Evolutionary conservation across 106 monocot genomes (phyloP).

Genomic region (Allium sativum): DNA sequence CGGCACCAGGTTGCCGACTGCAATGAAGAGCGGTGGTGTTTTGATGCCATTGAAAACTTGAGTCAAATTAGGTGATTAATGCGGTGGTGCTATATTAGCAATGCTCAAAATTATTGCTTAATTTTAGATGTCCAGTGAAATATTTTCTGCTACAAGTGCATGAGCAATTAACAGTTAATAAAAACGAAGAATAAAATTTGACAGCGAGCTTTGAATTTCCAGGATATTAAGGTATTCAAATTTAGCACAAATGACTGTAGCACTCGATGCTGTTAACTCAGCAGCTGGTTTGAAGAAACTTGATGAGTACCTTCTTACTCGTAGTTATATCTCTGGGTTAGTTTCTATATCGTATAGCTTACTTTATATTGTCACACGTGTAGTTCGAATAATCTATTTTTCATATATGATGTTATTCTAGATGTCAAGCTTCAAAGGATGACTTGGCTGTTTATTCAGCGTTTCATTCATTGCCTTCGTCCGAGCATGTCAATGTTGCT

Average conservation of each 20-base stretch:
- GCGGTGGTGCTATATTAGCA: too few species aligned
- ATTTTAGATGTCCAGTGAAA: too few species aligned
- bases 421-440: conserved; percentile 97
- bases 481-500: conserved; percentile 49
- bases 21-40: too few species aligned
- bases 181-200: too few species aligned
- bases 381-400: neutral
- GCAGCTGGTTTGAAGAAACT: conserved; percentile 73
- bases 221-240: too few species aligned
- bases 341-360: neutral
- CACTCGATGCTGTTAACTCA: conserved; percentile 40
- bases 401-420: conserved; percentile 5
- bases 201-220: too few species aligned
- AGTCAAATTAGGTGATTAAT: too few species aligned
- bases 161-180: too few species aligned
- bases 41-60: too few species aligned
- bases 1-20: too few species aligned
- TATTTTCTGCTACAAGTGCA: too few species aligned
- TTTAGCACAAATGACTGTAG: conserved; percentile 49
- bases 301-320: conserved; percentile 72
- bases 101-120: too few species aligned
- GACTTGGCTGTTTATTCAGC: conserved; percentile 56
- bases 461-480: conserved; percentile 30
- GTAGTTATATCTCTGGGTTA: conserved; percentile 88
- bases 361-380: neutral